Base-by-base conservation (phyloP, 441 rosid genomes). In the Gossypium schwendimanii region DNA sequence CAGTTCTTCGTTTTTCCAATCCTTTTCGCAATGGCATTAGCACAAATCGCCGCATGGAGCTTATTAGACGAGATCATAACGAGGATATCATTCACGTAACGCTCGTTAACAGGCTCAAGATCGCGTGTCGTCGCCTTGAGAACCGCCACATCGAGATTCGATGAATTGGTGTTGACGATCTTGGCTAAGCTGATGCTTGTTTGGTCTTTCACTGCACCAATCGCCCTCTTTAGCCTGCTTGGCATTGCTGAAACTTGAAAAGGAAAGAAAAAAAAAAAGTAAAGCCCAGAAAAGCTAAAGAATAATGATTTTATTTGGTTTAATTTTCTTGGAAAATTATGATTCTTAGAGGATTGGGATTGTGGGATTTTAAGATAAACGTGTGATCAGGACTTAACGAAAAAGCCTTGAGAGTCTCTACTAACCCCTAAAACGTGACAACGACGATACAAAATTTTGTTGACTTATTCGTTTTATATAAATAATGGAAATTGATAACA, bases 171-270 rank as follows among this genome's bases (percentile, higher is more conserved):
- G 75, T 62, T 85, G 0, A 88, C 76, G 74, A 90, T 96, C 78
- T 94, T 91, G 50, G 90, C 96, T 20, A 94, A 78, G 82, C 96
- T 85, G 1, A 92, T 92, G 89, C 97, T 90, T 5, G 98, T 94
- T 1, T 90, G 87, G 57, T 94, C 97, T 71, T 92, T 94, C 41
- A 94, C 92, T 47, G 92, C 93, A 17, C 88, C 96, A 8, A 94
- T 80, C 14, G 95, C 98, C 66, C 87, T 94, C 79, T 85, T 84
- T 0, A 94, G 76, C 85, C 85, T 93, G 91, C 96, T 89, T 36
- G 98, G 91, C 98, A 93, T 93, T 55, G 59, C 76, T 26, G 44
- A 58, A 33, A 33, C 39, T 33, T 33, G 39, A 33, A 33, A 33
- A 33, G 39, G 39, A 1, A 31, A 33, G 6, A 33, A 4, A 4